phyloP scores from a whole-genome alignment of 352 stramenopile species.

The Pythium diclinum region DNA sequence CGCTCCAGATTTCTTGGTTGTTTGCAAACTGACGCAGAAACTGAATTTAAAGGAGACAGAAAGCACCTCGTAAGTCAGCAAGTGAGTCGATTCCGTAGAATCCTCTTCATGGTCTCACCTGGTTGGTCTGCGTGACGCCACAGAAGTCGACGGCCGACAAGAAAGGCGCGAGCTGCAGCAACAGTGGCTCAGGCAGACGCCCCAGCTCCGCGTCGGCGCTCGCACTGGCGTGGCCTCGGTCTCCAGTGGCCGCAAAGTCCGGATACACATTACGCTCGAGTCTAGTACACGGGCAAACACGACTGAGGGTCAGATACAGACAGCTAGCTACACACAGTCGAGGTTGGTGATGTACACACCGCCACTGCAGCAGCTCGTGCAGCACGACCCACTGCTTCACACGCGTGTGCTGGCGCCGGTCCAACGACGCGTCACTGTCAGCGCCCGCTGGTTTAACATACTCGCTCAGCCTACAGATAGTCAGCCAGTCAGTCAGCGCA shows the following conservation, averaged over 20 bases:
- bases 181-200: slow-evolving; percentile 22
- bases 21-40: slow-evolving; percentile 24
- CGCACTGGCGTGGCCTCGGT: slow-evolving; percentile 5
- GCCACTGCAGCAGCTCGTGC: slow-evolving; percentile 24
- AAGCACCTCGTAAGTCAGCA: neutral
- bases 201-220: slow-evolving; percentile 25
- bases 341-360: slow-evolving; percentile 3
- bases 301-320: neutral
- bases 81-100: too few species aligned
- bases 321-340: neutral
- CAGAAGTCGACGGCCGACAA: slow-evolving; percentile 16
- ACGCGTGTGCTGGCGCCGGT: slow-evolving; percentile 8
- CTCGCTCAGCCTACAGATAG: slow-evolving; percentile 14
- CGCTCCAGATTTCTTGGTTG: slow-evolving; percentile 19
- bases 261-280: slow-evolving; percentile 23
- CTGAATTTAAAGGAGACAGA: neutral
- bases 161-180: slow-evolving; percentile 22
- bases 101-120: slow-evolving; percentile 10
- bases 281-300: neutral
- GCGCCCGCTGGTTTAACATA: slow-evolving; percentile 11
- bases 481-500: neutral
- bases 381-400: slow-evolving; percentile 24
- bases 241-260: neutral
- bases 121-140: slow-evolving; percentile 23
- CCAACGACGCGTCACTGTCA: neutral